Conservation (phyloP, 106 monocot genomes). For the Dendrobium officinale region DNA sequence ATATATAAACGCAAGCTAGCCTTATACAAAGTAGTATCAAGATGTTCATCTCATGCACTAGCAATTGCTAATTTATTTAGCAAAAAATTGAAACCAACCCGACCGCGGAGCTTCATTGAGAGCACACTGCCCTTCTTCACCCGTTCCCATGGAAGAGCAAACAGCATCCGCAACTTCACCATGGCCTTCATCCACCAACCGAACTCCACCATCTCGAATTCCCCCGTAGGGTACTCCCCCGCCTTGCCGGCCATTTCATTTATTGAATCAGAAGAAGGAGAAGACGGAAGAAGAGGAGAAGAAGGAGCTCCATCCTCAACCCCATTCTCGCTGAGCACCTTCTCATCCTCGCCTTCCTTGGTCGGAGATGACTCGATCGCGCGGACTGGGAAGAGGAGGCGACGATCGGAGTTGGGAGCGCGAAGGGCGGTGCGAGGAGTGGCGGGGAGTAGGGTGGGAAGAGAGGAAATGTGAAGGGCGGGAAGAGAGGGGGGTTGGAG, state of each 20-base stretch:
- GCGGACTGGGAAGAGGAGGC: constrained; percentile 12
- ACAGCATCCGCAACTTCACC: constrained; percentile 68
- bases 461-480: constrained; percentile 3
- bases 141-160: constrained; percentile 86
- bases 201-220: constrained; percentile 69
- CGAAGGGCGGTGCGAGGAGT: not conserved
- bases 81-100: constrained; percentile 25
- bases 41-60: too few species aligned
- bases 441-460: not conserved
- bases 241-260: constrained; percentile 1
- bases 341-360: constrained; percentile 17
- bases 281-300: too few species aligned
- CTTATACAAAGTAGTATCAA: too few species aligned
- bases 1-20: too few species aligned
- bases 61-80: not conserved
- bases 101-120: constrained; percentile 72
- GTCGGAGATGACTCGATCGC: constrained; percentile 24
- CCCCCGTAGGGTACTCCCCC: constrained; percentile 51
- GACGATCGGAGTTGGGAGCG: not conserved
- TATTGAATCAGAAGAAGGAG: constrained; percentile 11
- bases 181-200: constrained; percentile 50
- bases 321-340: constrained; percentile 5
- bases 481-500: not conserved
- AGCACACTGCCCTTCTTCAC: constrained; percentile 94
- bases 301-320: constrained; percentile 18